Evolutionary conservation across 2,329 filamentous ascomycete species (phyloP).

Genomic region (Phyllosticta ampelicida): DNA sequence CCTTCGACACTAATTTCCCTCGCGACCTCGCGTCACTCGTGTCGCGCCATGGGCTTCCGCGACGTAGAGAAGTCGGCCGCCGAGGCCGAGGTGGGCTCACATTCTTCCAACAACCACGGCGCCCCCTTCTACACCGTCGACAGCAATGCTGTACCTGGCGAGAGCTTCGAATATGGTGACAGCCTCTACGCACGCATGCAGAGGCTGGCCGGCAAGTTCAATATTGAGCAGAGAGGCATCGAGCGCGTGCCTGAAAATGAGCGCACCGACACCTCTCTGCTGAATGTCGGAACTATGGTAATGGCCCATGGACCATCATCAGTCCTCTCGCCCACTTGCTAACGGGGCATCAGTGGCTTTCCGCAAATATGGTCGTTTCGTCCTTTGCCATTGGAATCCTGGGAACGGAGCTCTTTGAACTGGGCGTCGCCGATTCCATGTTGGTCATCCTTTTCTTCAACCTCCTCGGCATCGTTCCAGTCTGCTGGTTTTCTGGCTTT

Average conservation of each 20-base stretch:
- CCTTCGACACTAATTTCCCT: background rate
- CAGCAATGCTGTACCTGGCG: conserved; percentile 44
- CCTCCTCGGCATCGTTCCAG: conserved; percentile 58
- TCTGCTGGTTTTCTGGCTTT: conserved; percentile 68
- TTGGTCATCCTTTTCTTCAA: conserved; percentile 68
- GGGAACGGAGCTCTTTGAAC: conserved; percentile 53
- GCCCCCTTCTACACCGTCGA: conserved; percentile 20
- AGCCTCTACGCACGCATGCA: conserved; percentile 48
- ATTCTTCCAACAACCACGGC: conserved; percentile 13
- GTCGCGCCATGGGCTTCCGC: conserved; percentile 11
- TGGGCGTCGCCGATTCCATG: conserved; percentile 64
- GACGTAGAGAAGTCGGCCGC: conserved; percentile 18
- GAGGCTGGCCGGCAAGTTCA: conserved; percentile 51
- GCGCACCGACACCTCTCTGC: conserved; percentile 51
- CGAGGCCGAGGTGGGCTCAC: conserved; percentile 19
- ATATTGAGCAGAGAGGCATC: conserved; percentile 65
- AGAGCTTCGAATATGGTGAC: conserved; percentile 48
- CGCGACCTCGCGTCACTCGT: background rate
- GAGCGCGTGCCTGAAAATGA: conserved; percentile 63
- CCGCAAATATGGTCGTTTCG: conserved; percentile 67
- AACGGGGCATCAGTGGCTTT: conserved; percentile 50
- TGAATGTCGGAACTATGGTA: conserved; percentile 63
- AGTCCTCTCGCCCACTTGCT: background rate
- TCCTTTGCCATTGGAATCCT: conserved; percentile 68
- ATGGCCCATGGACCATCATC: conserved; percentile 18